These are phyloP conservation scores for Conticribra weissflogii DNA, from an alignment of 108 stramenopile genomes.

Conservation along the genomic window DNA sequence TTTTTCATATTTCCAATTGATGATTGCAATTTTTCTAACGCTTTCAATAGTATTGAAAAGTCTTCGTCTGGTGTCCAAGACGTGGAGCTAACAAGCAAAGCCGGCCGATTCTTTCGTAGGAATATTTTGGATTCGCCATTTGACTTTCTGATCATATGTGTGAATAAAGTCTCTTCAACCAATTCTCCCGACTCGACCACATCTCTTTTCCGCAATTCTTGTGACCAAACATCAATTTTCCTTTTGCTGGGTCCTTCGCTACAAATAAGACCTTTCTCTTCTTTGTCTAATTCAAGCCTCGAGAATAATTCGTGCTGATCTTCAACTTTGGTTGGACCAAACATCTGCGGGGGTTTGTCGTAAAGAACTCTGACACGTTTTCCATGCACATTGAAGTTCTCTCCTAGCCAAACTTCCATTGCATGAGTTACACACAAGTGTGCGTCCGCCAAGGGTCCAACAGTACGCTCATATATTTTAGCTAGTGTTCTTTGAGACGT, in stretches of 20 bases:
- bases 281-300: slow-evolving; percentile 31
- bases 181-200: slow-evolving; percentile 8
- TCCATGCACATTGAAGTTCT: slow-evolving; percentile 67
- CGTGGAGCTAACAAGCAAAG: slow-evolving; percentile 91
- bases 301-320: slow-evolving; percentile 82
- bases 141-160: slow-evolving; percentile 28
- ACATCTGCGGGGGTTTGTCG: slow-evolving; percentile 91
- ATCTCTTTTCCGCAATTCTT: slow-evolving; percentile 17
- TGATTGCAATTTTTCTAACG: slow-evolving; percentile 53
- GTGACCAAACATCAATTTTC: neutral
- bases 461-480: slow-evolving; percentile 63
- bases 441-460: slow-evolving; percentile 80
- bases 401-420: slow-evolving; percentile 82
- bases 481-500: slow-evolving; percentile 52
- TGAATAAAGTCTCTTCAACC: slow-evolving; percentile 65
- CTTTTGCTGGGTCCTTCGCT: neutral
- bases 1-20: neutral
- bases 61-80: slow-evolving; percentile 99
- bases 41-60: slow-evolving; percentile 91
- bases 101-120: slow-evolving; percentile 73
- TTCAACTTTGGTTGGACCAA: slow-evolving; percentile 60
- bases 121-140: slow-evolving; percentile 11
- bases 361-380: slow-evolving; percentile 65
- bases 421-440: slow-evolving; percentile 94
- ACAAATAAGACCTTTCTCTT: neutral